Evolutionary conservation across 148 eudicot species (phyloP), one percentile per base, ranked within the genome.

Genomic region (Persicaria tinctoria): DNA sequence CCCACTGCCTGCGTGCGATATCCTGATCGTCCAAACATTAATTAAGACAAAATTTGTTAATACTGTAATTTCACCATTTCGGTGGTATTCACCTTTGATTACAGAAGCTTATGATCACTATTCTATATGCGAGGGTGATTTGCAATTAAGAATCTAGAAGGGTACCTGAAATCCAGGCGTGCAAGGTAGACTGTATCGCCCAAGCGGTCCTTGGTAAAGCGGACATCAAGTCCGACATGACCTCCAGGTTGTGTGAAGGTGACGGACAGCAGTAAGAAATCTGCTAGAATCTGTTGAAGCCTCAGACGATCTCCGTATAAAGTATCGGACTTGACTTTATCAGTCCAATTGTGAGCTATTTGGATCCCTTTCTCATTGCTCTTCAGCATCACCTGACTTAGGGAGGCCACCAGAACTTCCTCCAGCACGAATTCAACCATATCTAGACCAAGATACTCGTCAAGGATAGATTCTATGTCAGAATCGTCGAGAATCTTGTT

Each of bases 381-480:
- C 84, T 72, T 86, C 38, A 82, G 77, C 93, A 90, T 90, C 17
- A 87, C 89, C 83, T 94, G 97, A 87, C 98, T 94, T 16, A 89
- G 78, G 16, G 98, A 83, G 46, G 98, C 92, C 54, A 84, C 79
- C 76, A 88, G 76, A 10, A 94, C 87, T 20, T 90, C 91, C 8
- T 88, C 85, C 68, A 94, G 80, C 46, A 83, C 83, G 74, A 94
- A 94, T 80, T 94, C 97, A 38, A 84, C 85, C 96, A 91, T 91
- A 76, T 94, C 97, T 55, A 94, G 86, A 79, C 90, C 90, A 86
- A 90, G 82, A 81, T 90, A 94, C 98, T 97, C 98, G 9, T 94
- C 97, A 46, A 89, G 89, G 69, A 94, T 91, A 76, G 80, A 73
- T 81, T 91, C 98, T 74, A 91, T 90, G 78, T 94, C 98, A 0